phyloP scores from a whole-genome alignment of 164 flowering plant species.

The Chimonanthus praecox region DNA sequence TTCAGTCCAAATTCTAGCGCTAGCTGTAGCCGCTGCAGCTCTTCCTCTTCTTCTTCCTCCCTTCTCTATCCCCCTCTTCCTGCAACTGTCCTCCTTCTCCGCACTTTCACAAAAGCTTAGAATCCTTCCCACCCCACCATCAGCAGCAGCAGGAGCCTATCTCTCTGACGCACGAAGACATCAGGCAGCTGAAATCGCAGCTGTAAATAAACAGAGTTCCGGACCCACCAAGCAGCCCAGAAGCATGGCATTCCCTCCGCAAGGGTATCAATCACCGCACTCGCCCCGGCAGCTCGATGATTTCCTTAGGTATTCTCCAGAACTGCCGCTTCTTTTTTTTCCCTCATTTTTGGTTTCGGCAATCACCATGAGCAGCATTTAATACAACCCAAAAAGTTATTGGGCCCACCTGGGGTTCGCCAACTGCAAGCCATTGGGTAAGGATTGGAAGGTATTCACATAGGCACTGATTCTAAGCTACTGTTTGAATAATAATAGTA shows the following conservation, averaged over 20 bases:
- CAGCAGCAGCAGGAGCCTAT: conserved; percentile 18
- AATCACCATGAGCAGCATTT: no score
- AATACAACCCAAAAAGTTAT: no score
- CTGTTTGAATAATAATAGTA: no score
- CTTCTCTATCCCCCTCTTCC: conserved; percentile 25
- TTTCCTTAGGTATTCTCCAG: conserved; percentile 38
- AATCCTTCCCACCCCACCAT: neutral
- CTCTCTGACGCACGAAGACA: conserved; percentile 50
- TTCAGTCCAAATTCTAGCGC: neutral
- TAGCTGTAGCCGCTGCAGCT: neutral
- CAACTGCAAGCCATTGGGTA: no score
- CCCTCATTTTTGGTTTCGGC: no score
- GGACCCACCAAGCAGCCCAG: conserved; percentile 38
- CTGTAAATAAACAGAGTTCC: conserved; percentile 52
- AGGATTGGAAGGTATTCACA: no score
- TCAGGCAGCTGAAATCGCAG: conserved; percentile 65
- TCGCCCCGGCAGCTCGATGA: conserved; percentile 71
- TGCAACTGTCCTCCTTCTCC: conserved; percentile 11
- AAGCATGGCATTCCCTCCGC: conserved; percentile 44
- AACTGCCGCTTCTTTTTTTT: no score
- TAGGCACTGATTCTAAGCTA: no score
- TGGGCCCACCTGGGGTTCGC: no score
- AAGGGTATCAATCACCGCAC: conserved; percentile 94
- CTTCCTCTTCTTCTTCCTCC: conserved; percentile 51
- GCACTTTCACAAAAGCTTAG: neutral